Conservation (phyloP, 2,329 filamentous ascomycete genomes). For the Curvularia spicifera region DNA sequence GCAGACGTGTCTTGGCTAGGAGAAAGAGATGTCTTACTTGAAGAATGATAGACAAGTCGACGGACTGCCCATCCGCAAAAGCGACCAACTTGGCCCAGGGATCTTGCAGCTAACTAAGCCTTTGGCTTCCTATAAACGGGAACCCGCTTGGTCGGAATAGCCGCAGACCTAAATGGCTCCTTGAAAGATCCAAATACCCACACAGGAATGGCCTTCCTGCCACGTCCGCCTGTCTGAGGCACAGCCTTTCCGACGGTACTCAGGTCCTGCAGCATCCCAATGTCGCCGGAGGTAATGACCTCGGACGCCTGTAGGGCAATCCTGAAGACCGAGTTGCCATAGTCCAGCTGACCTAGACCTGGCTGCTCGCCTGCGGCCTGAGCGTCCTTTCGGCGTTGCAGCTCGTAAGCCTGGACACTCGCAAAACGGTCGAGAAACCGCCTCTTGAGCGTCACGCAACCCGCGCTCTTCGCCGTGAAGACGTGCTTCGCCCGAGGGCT, state of each 20-base stretch:
- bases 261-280: conserved; percentile 17
- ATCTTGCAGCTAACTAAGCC: not conserved
- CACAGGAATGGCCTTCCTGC: not conserved
- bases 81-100: not conserved
- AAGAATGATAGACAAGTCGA: no score
- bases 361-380: not conserved
- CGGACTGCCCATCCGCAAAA: not conserved
- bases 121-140: conserved; percentile 9
- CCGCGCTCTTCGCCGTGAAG: not conserved
- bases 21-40: conserved; percentile 3
- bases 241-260: conserved; percentile 5
- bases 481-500: not conserved
- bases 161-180: conserved; percentile 5
- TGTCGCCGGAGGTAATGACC: conserved; percentile 12
- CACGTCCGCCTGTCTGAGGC: not conserved
- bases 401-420: conserved; percentile 19
- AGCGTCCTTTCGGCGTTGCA: conserved; percentile 10
- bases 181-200: conserved; percentile 19
- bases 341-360: conserved; percentile 17
- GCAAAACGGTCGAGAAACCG: conserved; percentile 18
- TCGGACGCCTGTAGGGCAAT: conserved; percentile 11
- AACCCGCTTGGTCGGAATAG: conserved; percentile 7
- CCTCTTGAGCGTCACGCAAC: conserved; percentile 11
- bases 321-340: conserved; percentile 20
- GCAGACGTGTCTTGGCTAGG: not conserved